Evolutionary conservation across 768 basidiomycete species (phyloP), one percentile per base, ranked within the genome.

Genomic region (Rhizopogon salebrosus): DNA sequence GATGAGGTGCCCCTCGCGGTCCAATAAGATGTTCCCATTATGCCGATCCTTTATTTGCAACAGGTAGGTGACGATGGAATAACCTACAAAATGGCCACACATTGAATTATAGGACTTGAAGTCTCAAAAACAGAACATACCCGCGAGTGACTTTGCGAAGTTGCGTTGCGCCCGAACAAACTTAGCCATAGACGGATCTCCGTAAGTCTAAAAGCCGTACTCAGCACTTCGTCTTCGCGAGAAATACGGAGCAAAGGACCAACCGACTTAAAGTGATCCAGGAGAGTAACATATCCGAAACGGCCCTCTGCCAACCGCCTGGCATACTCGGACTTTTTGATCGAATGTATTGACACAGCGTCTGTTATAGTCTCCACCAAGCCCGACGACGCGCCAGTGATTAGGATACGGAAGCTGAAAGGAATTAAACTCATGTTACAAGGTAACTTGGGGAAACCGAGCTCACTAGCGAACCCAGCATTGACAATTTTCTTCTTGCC

Each of bases 281-380:
- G 71, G 49, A 99, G 67, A 2, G 90, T 90, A 42, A 97, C 95
- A 64, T 94, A 86, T 31, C 88, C 89, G 18, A 95, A 72, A 50
- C 84, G 80, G 29, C 92, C 88, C 60, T 83, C 81, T 3, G 92
- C 81, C 51, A 95, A 70, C 51, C 92, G 78, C 59, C 92, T 82
- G 1, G 95, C 95, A 69, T 98, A 98, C 66, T 97, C 95, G 3
- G 92, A 89, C 71, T 99, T 99, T 77, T 99, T 99, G 69, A 99
- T 97, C 1, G 97, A 98, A 66, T 99, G 97, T 60, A 99, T 92
- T 4, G 97, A 98, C 0, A 98, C 93, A 0, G 95, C 90, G 60
- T 99, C 97, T 3, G 93, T 98, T 58, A 99, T 98, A 0, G 97
- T 99, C 71, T 99, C 97, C 0, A 99, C 92, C 46, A 99, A 70